Evolutionary conservation across 306 rosid genomes (phyloP).

Genomic region (Dicorynia guianensis): DNA sequence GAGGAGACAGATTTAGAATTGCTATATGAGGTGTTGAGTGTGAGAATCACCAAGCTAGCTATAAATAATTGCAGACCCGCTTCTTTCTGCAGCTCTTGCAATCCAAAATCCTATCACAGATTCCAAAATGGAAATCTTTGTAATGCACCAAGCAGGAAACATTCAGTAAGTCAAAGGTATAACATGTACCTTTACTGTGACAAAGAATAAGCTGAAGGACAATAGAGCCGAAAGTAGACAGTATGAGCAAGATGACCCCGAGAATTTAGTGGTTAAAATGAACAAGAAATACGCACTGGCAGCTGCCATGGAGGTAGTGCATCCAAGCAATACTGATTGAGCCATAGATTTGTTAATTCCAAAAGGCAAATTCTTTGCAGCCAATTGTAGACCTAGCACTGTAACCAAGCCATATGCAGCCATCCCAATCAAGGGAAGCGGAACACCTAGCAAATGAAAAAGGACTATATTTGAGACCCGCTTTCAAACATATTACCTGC

Average conservation of each 20-base stretch:
- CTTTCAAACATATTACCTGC: constrained; percentile 51
- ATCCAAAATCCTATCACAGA: constrained; percentile 68
- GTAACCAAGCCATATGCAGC: constrained; percentile 72
- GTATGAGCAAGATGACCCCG: constrained; percentile 74
- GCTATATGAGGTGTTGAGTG: constrained; percentile 70
- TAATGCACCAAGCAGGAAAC: constrained; percentile 12
- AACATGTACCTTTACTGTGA: constrained; percentile 58
- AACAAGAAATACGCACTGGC: constrained; percentile 84
- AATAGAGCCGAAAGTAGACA: constrained; percentile 76
- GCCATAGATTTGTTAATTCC: constrained; percentile 63
- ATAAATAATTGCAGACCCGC: constrained; percentile 63
- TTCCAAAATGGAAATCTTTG: not conserved
- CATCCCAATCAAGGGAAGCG: constrained; percentile 88
- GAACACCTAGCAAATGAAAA: constrained; percentile 69
- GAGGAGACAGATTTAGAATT: constrained; percentile 57
- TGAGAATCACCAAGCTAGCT: constrained; percentile 74
- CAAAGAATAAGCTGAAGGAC: constrained; percentile 74
- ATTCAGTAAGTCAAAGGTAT: not conserved
- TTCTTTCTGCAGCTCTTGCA: constrained; percentile 60
- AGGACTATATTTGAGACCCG: constrained; percentile 45
- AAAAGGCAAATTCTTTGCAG: constrained; percentile 58
- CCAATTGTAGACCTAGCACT: constrained; percentile 63
- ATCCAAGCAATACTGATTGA: constrained; percentile 63
- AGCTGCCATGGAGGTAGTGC: constrained; percentile 84
- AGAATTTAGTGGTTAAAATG: constrained; percentile 65